A percentile compares a stretch with the other conserved stretches of the same genome.
These are phyloP conservation scores for Cucumis cinereus DNA, from an alignment of 306 rosid genomes.

Conservation along the genomic window DNA sequence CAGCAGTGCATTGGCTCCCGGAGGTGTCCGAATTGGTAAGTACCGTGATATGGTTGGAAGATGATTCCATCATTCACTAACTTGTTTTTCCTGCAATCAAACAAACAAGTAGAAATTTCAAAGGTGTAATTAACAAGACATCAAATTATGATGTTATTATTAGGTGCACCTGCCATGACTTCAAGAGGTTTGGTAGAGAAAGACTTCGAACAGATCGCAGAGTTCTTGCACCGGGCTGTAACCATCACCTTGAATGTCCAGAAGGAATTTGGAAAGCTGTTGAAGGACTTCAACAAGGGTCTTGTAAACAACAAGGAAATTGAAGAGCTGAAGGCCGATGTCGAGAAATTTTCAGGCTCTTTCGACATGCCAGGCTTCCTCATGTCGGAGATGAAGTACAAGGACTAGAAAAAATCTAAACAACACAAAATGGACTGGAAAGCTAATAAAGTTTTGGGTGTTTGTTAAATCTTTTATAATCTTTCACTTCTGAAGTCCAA, in stretches of 20 bases:
- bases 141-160: background rate
- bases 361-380: slow-evolving; percentile 88
- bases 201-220: slow-evolving; percentile 89
- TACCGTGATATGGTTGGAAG: background rate
- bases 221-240: slow-evolving; percentile 87
- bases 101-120: background rate
- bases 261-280: slow-evolving; percentile 65
- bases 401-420: slow-evolving; percentile 35
- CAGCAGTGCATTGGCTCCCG: slow-evolving; percentile 98
- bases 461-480: background rate
- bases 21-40: slow-evolving; percentile 89
- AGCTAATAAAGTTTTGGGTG: slow-evolving; percentile 2
- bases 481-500: background rate
- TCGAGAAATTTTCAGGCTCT: slow-evolving; percentile 62
- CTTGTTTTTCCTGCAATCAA: background rate
- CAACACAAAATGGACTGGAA: background rate
- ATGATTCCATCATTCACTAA: background rate
- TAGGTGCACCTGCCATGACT: slow-evolving; percentile 95
- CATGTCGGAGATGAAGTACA: slow-evolving; percentile 69
- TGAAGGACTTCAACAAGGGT: slow-evolving; percentile 97
- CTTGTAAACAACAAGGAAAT: slow-evolving; percentile 69
- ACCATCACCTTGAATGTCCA: slow-evolving; percentile 57
- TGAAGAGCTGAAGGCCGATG: slow-evolving; percentile 68
- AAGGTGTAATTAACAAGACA: background rate
- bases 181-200: slow-evolving; percentile 87